Conservation (phyloP, 805 yeast genomes). For the Komagataella populi region DNA sequence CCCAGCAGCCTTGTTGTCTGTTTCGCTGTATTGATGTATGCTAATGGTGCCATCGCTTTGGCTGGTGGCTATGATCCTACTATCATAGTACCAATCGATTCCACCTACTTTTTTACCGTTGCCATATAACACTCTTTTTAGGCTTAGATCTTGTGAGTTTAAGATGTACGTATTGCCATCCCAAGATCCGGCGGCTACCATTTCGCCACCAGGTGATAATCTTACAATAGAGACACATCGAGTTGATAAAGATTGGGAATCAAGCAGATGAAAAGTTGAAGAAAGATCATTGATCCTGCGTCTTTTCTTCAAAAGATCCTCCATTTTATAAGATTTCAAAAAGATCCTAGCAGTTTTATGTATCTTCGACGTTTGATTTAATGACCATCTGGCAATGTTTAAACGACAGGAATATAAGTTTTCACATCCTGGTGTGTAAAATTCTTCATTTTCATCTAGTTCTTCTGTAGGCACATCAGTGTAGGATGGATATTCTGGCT, state of each 20-base stretch:
- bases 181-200: conserved; percentile 71
- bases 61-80: conserved; percentile 19
- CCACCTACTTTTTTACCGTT: conserved; percentile 62
- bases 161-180: conserved; percentile 52
- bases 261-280: conserved; percentile 29
- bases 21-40: conserved; percentile 2
- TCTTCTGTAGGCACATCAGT: conserved; percentile 14
- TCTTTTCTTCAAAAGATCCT: conserved; percentile 21
- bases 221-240: conserved; percentile 56
- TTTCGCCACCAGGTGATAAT: conserved; percentile 22
- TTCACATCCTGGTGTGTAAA: conserved; percentile 66
- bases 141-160: conserved; percentile 22
- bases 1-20: background rate
- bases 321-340: conserved; percentile 16
- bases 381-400: conserved; percentile 36
- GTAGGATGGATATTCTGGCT: background rate
- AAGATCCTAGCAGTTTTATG: conserved; percentile 17
- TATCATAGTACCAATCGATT: conserved; percentile 41
- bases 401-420: conserved; percentile 39
- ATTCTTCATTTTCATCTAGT: conserved; percentile 54
- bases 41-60: conserved; percentile 30
- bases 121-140: conserved; percentile 18
- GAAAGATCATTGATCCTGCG: conserved; percentile 24
- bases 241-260: conserved; percentile 57
- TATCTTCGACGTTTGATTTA: conserved; percentile 29